phyloP scores from a whole-genome alignment of 106 monocot species.

The Phalaenopsis aphrodite region DNA sequence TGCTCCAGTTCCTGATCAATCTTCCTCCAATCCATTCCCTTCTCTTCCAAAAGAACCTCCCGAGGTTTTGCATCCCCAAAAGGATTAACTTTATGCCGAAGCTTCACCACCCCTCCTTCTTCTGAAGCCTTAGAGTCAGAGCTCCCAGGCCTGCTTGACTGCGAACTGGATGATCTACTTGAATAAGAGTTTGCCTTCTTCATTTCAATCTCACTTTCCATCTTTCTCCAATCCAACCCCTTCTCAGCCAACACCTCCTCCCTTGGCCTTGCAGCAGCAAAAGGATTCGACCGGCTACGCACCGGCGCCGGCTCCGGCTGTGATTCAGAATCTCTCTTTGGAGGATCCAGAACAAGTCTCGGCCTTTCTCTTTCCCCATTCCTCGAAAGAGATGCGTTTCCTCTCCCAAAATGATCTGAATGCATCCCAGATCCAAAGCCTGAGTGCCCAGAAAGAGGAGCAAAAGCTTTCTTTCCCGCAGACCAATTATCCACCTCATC shows the following conservation, averaged over 20 bases:
- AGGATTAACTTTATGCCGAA: slow-evolving; percentile 49
- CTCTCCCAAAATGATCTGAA: slow-evolving; percentile 40
- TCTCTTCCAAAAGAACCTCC: slow-evolving; percentile 49
- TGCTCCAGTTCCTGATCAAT: slow-evolving; percentile 64
- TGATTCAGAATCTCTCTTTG: slow-evolving; percentile 21
- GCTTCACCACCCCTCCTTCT: slow-evolving; percentile 12
- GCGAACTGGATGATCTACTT: slow-evolving; percentile 52
- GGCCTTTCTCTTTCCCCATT: slow-evolving; percentile 47
- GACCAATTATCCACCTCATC: slow-evolving; percentile 53
- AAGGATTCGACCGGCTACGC: slow-evolving; percentile 33
- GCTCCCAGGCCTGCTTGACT: slow-evolving; percentile 38
- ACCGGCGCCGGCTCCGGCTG: slow-evolving; percentile 1
- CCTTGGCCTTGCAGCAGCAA: slow-evolving; percentile 51
- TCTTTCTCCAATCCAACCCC: slow-evolving; percentile 57
- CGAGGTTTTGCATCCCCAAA: slow-evolving; percentile 75
- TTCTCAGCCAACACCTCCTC: slow-evolving; percentile 55
- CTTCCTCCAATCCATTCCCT: slow-evolving; percentile 73
- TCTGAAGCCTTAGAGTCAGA: slow-evolving; percentile 5
- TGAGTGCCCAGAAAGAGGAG: slow-evolving; percentile 11
- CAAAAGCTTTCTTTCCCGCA: slow-evolving; percentile 24
- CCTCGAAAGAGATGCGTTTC: background rate
- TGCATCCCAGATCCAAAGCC: slow-evolving; percentile 41
- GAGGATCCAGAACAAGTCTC: slow-evolving; percentile 39
- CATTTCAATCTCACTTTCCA: slow-evolving; percentile 40
- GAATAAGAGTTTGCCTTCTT: slow-evolving; percentile 52